Percentiles rank a stretch among this genome's conserved stretches.
These are phyloP conservation scores for Ramularia endophylla DNA, from an alignment of 2,329 filamentous ascomycete genomes.

Conservation along the genomic window DNA sequence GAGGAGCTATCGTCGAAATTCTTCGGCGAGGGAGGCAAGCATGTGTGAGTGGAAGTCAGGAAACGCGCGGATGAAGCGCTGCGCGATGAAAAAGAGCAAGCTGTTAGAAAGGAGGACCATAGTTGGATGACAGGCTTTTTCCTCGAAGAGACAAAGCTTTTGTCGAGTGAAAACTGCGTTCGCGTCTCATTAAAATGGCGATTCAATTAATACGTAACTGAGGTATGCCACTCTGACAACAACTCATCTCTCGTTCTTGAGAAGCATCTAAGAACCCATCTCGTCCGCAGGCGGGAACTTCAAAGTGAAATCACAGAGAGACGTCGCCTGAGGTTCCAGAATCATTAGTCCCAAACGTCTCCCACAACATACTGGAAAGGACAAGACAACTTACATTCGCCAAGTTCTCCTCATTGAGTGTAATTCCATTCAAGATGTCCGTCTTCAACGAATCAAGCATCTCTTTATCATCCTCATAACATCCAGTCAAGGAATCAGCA, in stretches of 20 bases:
- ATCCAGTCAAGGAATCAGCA: slow-evolving; percentile 11
- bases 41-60: no score
- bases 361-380: neutral
- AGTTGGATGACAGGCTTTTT: no score
- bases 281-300: slow-evolving; percentile 17
- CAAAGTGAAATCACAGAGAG: slow-evolving; percentile 18
- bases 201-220: no score
- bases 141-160: no score
- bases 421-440: slow-evolving; percentile 18
- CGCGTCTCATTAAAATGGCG: no score
- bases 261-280: slow-evolving; percentile 12
- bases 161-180: no score
- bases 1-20: slow-evolving; percentile 5
- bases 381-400: slow-evolving; percentile 12
- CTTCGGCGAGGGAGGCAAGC: neutral
- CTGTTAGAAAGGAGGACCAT: no score
- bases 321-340: slow-evolving; percentile 6
- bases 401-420: slow-evolving; percentile 18
- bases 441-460: slow-evolving; percentile 12
- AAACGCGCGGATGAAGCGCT: no score
- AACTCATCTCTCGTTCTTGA: no score
- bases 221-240: no score
- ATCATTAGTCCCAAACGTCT: slow-evolving; percentile 3
- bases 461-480: slow-evolving; percentile 9
- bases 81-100: no score